Base-by-base conservation (phyloP, 2,329 filamentous ascomycete genomes). In the Ceratocystiopsis brevicomis region DNA sequence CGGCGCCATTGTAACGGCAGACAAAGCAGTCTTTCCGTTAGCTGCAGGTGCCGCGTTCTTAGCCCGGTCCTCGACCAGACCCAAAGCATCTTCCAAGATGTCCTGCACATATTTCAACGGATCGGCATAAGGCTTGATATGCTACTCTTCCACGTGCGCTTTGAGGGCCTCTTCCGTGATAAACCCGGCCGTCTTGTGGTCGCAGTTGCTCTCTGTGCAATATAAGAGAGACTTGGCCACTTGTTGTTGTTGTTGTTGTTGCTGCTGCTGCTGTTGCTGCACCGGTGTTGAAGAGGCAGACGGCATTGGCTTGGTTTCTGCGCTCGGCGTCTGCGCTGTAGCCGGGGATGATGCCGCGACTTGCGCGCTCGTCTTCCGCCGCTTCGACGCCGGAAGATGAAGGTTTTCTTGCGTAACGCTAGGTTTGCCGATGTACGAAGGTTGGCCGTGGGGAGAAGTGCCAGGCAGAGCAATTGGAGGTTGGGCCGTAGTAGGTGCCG, bases 371-470 rank as follows among this genome's bases (percentile, higher is more conserved):
- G 64, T 64, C 60, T 71, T 77, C 35, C 60, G 53, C 60, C 69
- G 75, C 57, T 77, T 76, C 14, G 67, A 42, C 17, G 54, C 60
- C 6, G 74, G 75, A 18, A 76, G 58, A 42, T 70, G 65, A 35
- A 78, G 59, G 42, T 70, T 68, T 0, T 66, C 63, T 43, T 63
- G 61, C 34, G 72, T 71, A 32, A 76, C 57, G 41, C 66, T 61
- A 2, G 66, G 61, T 53, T 64, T 68, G 53, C 58, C 62, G 39
- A 68, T 65, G 48, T 75, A 76, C 8, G 61, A 64, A 2, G 74
- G 74, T 45, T 71, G 68, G 13, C 73, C 74, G 48, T 74, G 69
- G 32, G 75, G 74, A 6, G 74, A 76, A 10, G 64, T 59, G 16
- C 64, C 67, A 13, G 67, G 67, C 45, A 77, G 66, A 21, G 62